These are phyloP conservation scores for Alternaria sp. DNA, from an alignment of 2,329 filamentous ascomycete species.

Conservation along the genomic window DNA sequence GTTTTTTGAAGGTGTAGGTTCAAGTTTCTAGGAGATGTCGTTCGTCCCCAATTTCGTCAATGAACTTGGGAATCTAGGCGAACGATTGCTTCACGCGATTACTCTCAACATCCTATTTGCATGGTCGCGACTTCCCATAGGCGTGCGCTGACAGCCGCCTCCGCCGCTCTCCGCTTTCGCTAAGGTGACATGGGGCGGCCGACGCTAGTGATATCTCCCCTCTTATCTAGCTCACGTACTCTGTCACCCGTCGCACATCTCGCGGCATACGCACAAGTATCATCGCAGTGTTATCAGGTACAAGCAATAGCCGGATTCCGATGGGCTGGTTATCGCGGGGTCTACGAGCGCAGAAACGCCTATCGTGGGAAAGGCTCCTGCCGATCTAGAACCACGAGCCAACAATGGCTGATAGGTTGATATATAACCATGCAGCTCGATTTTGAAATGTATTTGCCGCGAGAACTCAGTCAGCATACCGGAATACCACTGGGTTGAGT, in stretches of 20 bases:
- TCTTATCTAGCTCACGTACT: constrained; percentile 2
- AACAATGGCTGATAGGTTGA: not conserved
- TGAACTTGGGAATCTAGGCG: not conserved
- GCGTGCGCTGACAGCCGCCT: not conserved
- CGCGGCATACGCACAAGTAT: not conserved
- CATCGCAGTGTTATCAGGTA: not conserved
- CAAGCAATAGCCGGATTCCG: not conserved
- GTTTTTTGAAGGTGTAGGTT: not conserved
- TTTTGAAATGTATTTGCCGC: not conserved
- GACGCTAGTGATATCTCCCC: constrained; percentile 4
- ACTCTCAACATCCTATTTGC: not conserved
- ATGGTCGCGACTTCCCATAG: not conserved
- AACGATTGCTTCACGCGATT: not conserved
- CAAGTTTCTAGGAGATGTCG: not conserved
- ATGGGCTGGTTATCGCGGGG: not conserved
- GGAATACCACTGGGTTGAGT: not conserved
- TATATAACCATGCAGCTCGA: not conserved
- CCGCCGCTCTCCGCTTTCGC: not conserved
- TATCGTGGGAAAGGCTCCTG: not conserved
- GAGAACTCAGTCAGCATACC: not conserved
- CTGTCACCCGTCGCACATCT: not conserved
- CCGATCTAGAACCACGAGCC: constrained; percentile 1
- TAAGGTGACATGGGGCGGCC: constrained; percentile 10
- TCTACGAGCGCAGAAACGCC: constrained; percentile 1
- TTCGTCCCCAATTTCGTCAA: not conserved